phyloP scores from a whole-genome alignment of 2,329 filamentous ascomycete genomes.

The Aaosphaeria pasadenensis region DNA sequence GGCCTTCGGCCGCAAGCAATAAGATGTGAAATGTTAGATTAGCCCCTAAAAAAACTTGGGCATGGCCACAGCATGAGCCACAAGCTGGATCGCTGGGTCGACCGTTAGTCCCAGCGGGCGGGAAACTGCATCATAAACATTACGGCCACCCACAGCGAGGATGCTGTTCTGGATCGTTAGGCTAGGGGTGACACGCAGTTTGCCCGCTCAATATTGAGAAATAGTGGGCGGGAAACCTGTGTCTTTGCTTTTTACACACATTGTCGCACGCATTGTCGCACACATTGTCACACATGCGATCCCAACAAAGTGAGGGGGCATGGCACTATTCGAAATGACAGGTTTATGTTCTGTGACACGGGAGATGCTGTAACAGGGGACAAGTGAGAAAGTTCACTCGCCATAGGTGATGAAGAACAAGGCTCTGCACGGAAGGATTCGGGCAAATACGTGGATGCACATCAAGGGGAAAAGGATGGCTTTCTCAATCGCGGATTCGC shows the following conservation, averaged over 20 bases:
- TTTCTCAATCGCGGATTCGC: too few relatives aligned
- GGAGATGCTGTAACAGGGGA: background rate
- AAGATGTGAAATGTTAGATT: constrained; percentile 11
- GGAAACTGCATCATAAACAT: constrained; percentile 26
- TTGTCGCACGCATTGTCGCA: constrained; percentile 2
- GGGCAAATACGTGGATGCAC: too few relatives aligned
- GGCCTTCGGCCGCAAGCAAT: constrained; percentile 6
- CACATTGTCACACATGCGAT: background rate
- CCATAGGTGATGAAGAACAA: too few relatives aligned
- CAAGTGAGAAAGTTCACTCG: too few relatives aligned
- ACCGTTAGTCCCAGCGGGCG: constrained; percentile 34
- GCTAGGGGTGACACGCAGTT: constrained; percentile 20
- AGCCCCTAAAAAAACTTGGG: constrained; percentile 14
- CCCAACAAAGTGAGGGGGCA: constrained; percentile 2
- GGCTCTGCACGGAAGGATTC: background rate
- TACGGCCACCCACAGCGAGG: constrained; percentile 4
- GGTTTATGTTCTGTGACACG: constrained; percentile 6
- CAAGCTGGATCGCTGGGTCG: constrained; percentile 31
- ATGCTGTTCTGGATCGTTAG: constrained; percentile 12
- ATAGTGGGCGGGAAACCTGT: constrained; percentile 4
- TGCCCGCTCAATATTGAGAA: constrained; percentile 7
- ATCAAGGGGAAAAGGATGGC: too few relatives aligned
- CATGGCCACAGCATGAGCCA: constrained; percentile 32
- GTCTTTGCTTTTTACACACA: background rate
- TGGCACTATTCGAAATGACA: constrained; percentile 17